Percentiles rank a stretch among this genome's conserved stretches.
Conservation (phyloP, 1,139 yeast genomes). For the Diutina rugosa region DNA sequence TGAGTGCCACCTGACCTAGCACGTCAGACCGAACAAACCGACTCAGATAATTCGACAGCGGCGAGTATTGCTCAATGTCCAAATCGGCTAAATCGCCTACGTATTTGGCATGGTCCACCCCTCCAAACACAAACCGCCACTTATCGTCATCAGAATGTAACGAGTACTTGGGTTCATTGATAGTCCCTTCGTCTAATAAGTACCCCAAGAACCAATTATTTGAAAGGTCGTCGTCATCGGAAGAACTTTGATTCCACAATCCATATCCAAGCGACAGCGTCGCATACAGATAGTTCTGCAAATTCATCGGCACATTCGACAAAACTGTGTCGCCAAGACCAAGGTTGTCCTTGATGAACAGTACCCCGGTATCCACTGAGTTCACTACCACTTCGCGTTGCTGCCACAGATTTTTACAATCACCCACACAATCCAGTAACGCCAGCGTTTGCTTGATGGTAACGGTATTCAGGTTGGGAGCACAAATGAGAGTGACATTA, state of each 20-base stretch:
- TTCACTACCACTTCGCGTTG: not conserved
- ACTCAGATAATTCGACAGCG: not conserved
- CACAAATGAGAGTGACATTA: not conserved
- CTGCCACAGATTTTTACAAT: not conserved
- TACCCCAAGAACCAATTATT: not conserved
- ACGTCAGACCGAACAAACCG: not conserved
- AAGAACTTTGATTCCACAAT: not conserved
- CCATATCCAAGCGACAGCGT: conserved; percentile 1
- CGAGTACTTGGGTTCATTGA: not conserved
- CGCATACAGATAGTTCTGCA: not conserved
- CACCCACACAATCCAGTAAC: not conserved
- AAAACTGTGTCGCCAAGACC: not conserved
- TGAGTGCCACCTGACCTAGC: not conserved
- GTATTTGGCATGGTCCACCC: not conserved
- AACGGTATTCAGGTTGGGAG: not conserved
- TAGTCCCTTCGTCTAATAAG: not conserved
- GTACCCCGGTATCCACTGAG: not conserved
- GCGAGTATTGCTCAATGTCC: not conserved
- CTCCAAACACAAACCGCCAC: not conserved
- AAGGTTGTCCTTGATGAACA: not conserved
- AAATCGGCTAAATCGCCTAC: not conserved
- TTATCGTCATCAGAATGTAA: not conserved
- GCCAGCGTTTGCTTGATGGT: not conserved
- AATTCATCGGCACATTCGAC: not conserved
- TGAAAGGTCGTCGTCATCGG: not conserved